Evolutionary conservation across 371 early-diverging fungal species (phyloP).

Genomic region (Zychaea mexicana): DNA sequence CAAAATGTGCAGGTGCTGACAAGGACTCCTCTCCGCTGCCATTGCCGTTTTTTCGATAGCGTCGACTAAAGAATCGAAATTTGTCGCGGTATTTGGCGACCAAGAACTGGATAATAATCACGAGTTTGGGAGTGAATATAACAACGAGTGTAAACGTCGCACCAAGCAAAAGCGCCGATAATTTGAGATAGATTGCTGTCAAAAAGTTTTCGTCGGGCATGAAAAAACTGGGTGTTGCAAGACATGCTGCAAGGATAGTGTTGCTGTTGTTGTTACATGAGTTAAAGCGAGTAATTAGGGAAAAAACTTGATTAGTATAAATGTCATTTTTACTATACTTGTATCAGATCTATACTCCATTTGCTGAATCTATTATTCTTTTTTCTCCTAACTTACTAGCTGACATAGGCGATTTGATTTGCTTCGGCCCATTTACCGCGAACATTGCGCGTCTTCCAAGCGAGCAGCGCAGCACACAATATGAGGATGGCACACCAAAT

Average conservation of each 20-base stretch:
- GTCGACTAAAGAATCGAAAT: neutral
- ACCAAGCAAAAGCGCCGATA: slow-evolving; percentile 33
- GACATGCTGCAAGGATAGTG: slow-evolving; percentile 26
- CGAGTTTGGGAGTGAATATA: slow-evolving; percentile 34
- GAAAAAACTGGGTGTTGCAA: slow-evolving; percentile 36
- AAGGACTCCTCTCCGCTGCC: slow-evolving; percentile 17
- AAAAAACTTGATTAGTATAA: too few relatives aligned
- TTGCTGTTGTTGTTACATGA: slow-evolving; percentile 33
- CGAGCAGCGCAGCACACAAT: slow-evolving; percentile 32
- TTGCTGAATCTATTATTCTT: too few relatives aligned
- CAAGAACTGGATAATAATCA: slow-evolving; percentile 25
- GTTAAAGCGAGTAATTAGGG: too few relatives aligned
- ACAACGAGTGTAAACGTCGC: slow-evolving; percentile 36
- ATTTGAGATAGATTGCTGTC: slow-evolving; percentile 28
- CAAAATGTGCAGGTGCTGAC: neutral
- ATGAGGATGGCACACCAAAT: slow-evolving; percentile 28
- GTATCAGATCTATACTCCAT: too few relatives aligned
- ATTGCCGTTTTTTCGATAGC: slow-evolving; percentile 12
- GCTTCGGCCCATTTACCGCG: slow-evolving; percentile 45
- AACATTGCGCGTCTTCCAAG: slow-evolving; percentile 46
- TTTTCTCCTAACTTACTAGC: slow-evolving; percentile 43
- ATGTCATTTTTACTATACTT: too few relatives aligned
- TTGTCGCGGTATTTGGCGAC: slow-evolving; percentile 6
- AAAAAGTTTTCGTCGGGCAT: slow-evolving; percentile 24
- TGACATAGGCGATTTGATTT: slow-evolving; percentile 47